These are phyloP conservation scores for Rhododendron mucronatum DNA, from an alignment of 148 eudicot species.

Conservation along the genomic window DNA sequence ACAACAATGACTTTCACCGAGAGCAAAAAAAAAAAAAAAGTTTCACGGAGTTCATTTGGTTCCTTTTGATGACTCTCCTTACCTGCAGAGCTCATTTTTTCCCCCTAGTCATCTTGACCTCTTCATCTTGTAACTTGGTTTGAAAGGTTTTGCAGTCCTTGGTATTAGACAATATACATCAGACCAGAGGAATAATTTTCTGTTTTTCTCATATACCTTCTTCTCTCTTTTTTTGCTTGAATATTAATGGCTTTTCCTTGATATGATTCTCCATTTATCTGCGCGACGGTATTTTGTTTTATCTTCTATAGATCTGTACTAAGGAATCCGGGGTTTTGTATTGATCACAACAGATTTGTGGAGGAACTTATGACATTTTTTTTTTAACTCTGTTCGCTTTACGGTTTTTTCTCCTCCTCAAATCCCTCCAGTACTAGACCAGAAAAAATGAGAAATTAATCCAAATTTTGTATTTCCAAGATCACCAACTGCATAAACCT, in stretches of 20 bases:
- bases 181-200: not conserved
- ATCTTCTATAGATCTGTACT: not conserved
- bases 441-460: not conserved
- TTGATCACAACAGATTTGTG: not conserved
- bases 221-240: not conserved
- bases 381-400: not conserved
- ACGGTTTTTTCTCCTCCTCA: not conserved
- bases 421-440: not conserved
- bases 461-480: not conserved
- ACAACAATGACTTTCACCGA: not conserved
- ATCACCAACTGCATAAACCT: not conserved
- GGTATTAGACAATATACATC: not conserved
- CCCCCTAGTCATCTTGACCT: not conserved
- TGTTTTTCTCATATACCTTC: not conserved
- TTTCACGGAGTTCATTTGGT: not conserved
- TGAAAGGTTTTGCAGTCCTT: not conserved
- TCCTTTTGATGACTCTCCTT: not conserved
- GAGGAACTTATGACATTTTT: not conserved
- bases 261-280: not conserved
- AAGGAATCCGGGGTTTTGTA: not conserved
- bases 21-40: not conserved
- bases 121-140: not conserved
- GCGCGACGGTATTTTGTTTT: not conserved
- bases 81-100: not conserved
- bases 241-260: not conserved